These are phyloP conservation scores for Aethionema arabicum DNA, from an alignment of 345 rosid species.

Conservation along the genomic window DNA sequence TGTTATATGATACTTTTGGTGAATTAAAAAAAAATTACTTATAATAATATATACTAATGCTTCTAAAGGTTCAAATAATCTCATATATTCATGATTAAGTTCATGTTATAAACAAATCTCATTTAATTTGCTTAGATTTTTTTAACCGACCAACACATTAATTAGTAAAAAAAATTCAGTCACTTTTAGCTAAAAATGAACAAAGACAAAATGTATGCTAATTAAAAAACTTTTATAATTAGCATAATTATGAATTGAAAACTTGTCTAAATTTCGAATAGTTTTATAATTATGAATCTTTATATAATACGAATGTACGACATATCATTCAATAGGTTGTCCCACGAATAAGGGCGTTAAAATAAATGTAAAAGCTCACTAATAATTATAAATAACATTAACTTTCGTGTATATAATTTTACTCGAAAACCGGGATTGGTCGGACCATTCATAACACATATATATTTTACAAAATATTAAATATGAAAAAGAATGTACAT, in stretches of 20 bases:
- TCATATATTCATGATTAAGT: no score
- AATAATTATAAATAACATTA: slow-evolving; percentile 13
- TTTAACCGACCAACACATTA: neutral
- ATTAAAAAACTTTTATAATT: neutral
- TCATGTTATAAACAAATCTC: no score
- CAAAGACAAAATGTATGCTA: neutral
- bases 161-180: neutral
- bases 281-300: neutral
- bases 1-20: no score
- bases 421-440: slow-evolving; percentile 35
- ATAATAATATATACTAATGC: no score
- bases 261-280: neutral
- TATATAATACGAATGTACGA: slow-evolving; percentile 23
- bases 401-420: neutral
- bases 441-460: slow-evolving; percentile 34
- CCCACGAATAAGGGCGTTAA: slow-evolving; percentile 32
- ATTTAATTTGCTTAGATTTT: no score
- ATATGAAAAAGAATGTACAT: slow-evolving; percentile 19
- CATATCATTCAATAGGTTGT: slow-evolving; percentile 34
- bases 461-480: slow-evolving; percentile 23
- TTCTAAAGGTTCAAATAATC: no score
- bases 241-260: neutral
- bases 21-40: no score
- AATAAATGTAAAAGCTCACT: slow-evolving; percentile 29
- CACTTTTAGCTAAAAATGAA: neutral